Evolutionary conservation across 176 grass and related monocot species (phyloP).

Genomic region (Lolium rigidum): DNA sequence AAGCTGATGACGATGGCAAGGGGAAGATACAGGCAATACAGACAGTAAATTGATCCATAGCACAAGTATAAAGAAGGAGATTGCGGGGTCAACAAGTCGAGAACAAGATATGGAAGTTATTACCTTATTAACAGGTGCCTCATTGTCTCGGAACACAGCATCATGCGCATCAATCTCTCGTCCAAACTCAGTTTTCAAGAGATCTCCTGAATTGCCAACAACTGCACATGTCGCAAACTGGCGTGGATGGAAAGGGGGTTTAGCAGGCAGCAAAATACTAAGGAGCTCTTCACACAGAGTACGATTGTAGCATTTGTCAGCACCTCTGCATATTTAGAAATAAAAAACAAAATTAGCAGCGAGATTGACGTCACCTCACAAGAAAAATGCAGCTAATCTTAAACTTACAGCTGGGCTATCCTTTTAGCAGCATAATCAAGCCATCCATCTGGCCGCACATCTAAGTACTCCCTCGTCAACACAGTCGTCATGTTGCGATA

Average conservation of each 20-base stretch:
- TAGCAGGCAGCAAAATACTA: conserved; percentile 84
- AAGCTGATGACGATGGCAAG: not conserved
- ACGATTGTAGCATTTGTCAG: conserved; percentile 93
- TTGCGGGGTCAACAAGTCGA: not conserved
- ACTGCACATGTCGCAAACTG: conserved; percentile 92
- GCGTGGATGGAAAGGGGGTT: conserved; percentile 87
- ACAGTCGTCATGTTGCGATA: conserved; percentile 97
- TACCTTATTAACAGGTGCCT: conserved; percentile 98
- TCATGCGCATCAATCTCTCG: conserved; percentile 95
- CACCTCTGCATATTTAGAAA: conserved; percentile 56
- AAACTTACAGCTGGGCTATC: conserved; percentile 92
- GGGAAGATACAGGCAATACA: conserved; percentile 11
- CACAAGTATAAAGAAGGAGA: not conserved
- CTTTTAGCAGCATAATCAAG: conserved; percentile 91
- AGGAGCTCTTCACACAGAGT: conserved; percentile 94
- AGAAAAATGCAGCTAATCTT: conserved; percentile 10
- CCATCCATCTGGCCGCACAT: conserved; percentile 95
- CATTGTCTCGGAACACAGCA: conserved; percentile 96
- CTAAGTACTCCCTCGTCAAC: conserved; percentile 97
- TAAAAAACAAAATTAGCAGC: conserved; percentile 16
- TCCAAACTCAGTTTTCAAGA: conserved; percentile 97
- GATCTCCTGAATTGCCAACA: conserved; percentile 97
- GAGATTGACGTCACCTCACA: conserved; percentile 10
- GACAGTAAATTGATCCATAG: not conserved
- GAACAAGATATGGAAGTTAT: conserved; percentile 22